phyloP scores from a whole-genome alignment of 2,329 filamentous ascomycete species.

The Colletotrichum sidae region DNA sequence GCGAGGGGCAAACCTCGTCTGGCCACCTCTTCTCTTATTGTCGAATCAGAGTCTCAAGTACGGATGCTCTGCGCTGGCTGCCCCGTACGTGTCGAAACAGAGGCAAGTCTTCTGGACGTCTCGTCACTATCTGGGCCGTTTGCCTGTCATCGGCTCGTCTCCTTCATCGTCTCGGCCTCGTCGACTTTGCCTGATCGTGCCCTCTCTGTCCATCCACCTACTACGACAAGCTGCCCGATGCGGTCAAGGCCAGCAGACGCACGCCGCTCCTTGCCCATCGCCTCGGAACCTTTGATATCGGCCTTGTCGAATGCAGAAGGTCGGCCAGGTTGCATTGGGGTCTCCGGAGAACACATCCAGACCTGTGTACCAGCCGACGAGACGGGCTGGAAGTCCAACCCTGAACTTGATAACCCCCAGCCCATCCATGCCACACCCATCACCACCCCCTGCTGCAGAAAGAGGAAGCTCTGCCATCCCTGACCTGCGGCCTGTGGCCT shows the following conservation, averaged over 20 bases:
- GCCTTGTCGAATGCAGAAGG: conserved; percentile 36
- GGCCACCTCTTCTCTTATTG: too few species aligned
- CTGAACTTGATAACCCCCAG: conserved; percentile 10
- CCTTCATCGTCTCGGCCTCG: too few species aligned
- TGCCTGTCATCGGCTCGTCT: too few species aligned
- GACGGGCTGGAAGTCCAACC: conserved; percentile 21
- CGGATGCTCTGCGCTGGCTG: too few species aligned
- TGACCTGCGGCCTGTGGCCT: neutral
- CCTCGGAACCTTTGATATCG: conserved; percentile 33
- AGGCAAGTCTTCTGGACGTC: too few species aligned
- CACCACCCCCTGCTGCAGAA: conserved; percentile 6
- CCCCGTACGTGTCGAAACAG: too few species aligned
- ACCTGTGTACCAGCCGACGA: neutral
- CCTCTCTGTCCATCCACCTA: neutral
- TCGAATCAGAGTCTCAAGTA: too few species aligned
- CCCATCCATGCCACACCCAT: conserved; percentile 23
- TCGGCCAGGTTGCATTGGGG: conserved; percentile 24
- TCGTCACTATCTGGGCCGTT: too few species aligned
- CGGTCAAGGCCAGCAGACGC: conserved; percentile 6
- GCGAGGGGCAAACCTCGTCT: too few species aligned
- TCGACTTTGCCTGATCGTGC: neutral
- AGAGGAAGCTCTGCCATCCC: conserved; percentile 6
- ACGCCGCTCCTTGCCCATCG: conserved; percentile 7
- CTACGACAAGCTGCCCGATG: conserved; percentile 8
- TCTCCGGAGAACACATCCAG: conserved; percentile 18